Evolutionary conservation across 192 early-diverging fungal species (phyloP).

Genomic region (Backusella psychrophila): DNA sequence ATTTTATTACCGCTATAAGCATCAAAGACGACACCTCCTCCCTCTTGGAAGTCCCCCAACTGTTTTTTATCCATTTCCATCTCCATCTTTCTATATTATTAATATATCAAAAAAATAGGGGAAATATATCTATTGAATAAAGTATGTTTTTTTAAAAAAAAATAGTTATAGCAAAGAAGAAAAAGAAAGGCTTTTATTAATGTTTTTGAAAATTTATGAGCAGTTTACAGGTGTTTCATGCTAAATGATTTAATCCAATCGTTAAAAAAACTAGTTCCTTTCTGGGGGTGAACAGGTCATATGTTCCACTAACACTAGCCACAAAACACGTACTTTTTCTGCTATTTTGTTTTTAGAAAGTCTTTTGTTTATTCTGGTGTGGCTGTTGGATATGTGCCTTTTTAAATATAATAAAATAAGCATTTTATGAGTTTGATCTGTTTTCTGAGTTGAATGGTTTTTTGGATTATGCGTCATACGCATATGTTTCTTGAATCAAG

Average conservation of each 20-base stretch:
- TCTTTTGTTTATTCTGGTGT: background rate
- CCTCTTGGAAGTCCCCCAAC: background rate
- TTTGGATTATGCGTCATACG: background rate
- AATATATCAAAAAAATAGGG: background rate
- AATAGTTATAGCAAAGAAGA: background rate
- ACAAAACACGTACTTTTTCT: background rate
- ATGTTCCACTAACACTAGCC: background rate
- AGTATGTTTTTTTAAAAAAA: background rate
- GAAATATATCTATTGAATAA: background rate
- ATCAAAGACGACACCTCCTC: background rate
- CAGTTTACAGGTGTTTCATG: background rate
- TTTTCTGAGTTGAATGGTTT: background rate
- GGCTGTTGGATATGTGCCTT: background rate
- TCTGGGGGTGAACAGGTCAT: background rate
- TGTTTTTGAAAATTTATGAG: background rate
- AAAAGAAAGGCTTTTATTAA: background rate
- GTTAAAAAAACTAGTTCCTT: background rate
- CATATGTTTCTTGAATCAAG: background rate
- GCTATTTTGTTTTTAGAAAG: background rate
- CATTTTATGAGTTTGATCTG: background rate
- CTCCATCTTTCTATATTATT: background rate
- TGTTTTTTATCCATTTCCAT: background rate
- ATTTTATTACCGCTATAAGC: background rate
- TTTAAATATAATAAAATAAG: background rate
- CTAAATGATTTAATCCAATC: background rate